These are phyloP conservation scores for Phyllosticta citribraziliensis DNA, from an alignment of 2,329 filamentous ascomycete species.

Conservation along the genomic window DNA sequence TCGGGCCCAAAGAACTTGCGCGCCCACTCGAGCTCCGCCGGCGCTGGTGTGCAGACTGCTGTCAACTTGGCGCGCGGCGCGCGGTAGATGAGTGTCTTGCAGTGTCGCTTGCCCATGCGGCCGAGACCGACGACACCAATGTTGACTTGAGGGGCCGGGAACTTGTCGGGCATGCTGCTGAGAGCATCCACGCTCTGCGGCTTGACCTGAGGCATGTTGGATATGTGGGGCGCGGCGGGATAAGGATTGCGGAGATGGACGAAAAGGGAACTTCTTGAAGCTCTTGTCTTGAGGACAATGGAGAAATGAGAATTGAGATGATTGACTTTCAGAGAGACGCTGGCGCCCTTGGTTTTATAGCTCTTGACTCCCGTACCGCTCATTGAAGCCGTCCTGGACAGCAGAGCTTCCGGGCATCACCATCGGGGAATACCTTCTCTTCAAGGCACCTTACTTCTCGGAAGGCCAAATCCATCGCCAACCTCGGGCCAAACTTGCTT, in stretches of 20 bases:
- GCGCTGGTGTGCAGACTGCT: slow-evolving; percentile 40
- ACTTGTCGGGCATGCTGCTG: slow-evolving; percentile 6
- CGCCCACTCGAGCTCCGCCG: slow-evolving; percentile 37
- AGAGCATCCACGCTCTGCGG: slow-evolving; percentile 6
- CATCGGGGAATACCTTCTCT: slow-evolving; percentile 1
- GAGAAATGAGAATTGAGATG: not conserved
- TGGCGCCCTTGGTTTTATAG: not conserved
- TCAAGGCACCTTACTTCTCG: not conserved
- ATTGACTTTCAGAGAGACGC: not conserved
- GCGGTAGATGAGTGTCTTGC: slow-evolving; percentile 34
- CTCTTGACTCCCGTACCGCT: not conserved
- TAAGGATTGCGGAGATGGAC: not conserved
- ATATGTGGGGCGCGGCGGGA: not conserved
- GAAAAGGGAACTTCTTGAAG: not conserved
- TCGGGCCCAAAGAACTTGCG: slow-evolving; percentile 33
- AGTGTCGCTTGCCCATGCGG: slow-evolving; percentile 42
- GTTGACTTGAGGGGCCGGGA: slow-evolving; percentile 19
- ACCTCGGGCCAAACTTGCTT: not conserved
- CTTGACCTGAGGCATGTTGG: slow-evolving; percentile 3
- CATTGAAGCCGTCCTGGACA: not conserved
- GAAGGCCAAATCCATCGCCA: not conserved
- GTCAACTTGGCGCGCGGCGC: slow-evolving; percentile 39
- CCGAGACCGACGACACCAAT: slow-evolving; percentile 40
- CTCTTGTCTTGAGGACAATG: not conserved
- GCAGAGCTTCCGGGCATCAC: not conserved